Percentiles rank a stretch among this genome's conserved stretches.
These are phyloP conservation scores for Trichothecium sympodiale DNA, from an alignment of 2,329 filamentous ascomycete species.

Conservation along the genomic window DNA sequence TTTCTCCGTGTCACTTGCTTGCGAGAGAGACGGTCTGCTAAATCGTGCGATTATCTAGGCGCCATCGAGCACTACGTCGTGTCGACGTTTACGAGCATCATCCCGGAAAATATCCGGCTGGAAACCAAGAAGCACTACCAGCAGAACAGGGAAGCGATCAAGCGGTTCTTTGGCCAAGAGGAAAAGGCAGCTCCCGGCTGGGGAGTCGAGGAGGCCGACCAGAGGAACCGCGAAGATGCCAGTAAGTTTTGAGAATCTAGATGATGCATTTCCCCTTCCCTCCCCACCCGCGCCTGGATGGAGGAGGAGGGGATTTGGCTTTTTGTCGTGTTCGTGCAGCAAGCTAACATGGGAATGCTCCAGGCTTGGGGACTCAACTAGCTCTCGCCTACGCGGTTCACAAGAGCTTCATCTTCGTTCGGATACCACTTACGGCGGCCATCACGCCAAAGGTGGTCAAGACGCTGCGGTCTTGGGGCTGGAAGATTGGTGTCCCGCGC, in stretches of 20 bases:
- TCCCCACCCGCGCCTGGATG: too few relatives aligned
- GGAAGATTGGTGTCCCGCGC: conserved; percentile 74
- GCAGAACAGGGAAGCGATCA: conserved; percentile 33
- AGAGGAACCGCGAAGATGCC: conserved; percentile 51
- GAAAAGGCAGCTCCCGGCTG: conserved; percentile 41
- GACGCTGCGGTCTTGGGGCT: conserved; percentile 76
- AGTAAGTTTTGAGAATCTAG: conserved; percentile 61
- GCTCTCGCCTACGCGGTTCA: conserved; percentile 93
- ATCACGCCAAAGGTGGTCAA: conserved; percentile 93
- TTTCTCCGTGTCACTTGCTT: too few relatives aligned
- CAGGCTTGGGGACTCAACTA: conserved; percentile 66
- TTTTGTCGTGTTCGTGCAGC: too few relatives aligned
- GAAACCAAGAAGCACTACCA: conserved; percentile 38
- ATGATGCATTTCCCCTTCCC: too few relatives aligned
- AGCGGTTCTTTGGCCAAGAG: conserved; percentile 2
- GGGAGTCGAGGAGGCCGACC: conserved; percentile 54
- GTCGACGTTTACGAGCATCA: conserved; percentile 42
- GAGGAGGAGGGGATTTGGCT: too few relatives aligned
- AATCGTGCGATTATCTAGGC: conserved; percentile 31
- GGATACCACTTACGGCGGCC: conserved; percentile 85
- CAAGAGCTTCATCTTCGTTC: conserved; percentile 93
- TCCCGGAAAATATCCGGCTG: conserved; percentile 49
- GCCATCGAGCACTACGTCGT: conserved; percentile 57
- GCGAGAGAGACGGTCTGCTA: not conserved
- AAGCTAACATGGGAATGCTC: not conserved